Evolutionary conservation across 805 yeast species (phyloP).

Genomic region (Kurtzmaniella fragi): DNA sequence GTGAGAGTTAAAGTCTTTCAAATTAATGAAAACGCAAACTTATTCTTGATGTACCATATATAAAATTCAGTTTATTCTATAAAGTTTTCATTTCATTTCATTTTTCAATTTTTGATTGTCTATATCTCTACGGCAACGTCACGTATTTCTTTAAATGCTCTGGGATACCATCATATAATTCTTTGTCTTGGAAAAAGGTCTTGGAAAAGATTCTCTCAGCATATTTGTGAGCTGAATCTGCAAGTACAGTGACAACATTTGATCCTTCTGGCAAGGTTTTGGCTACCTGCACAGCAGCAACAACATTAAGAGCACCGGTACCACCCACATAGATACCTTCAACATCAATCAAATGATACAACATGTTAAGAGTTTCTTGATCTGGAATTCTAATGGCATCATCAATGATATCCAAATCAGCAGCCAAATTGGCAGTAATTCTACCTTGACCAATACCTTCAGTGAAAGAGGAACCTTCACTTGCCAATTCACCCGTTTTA

Average conservation of each 20-base stretch:
- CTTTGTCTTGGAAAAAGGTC: conserved; percentile 71
- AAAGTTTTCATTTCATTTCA: too few relatives aligned
- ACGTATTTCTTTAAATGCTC: conserved; percentile 66
- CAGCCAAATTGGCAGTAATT: conserved; percentile 74
- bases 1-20: too few relatives aligned
- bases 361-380: conserved; percentile 75
- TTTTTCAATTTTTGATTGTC: too few relatives aligned
- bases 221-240: conserved; percentile 89
- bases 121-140: conserved; percentile 16
- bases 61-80: too few relatives aligned
- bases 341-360: conserved; percentile 76
- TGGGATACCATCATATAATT: conserved; percentile 62
- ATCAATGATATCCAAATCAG: conserved; percentile 69
- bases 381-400: conserved; percentile 80
- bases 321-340: conserved; percentile 92
- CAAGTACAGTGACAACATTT: conserved; percentile 82
- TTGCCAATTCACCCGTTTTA: conserved; percentile 56
- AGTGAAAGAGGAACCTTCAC: conserved; percentile 82
- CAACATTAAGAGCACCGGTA: conserved; percentile 85
- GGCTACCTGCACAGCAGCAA: conserved; percentile 80
- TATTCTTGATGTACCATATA: too few relatives aligned
- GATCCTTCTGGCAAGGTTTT: conserved; percentile 67
- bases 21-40: too few relatives aligned
- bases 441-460: conserved; percentile 98
- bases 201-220: conserved; percentile 75